Percentiles rank a stretch among this genome's conserved stretches.
These are phyloP conservation scores for Mortierella sp. DNA, from an alignment of 371 early-diverging fungal genomes.

Conservation along the genomic window DNA sequence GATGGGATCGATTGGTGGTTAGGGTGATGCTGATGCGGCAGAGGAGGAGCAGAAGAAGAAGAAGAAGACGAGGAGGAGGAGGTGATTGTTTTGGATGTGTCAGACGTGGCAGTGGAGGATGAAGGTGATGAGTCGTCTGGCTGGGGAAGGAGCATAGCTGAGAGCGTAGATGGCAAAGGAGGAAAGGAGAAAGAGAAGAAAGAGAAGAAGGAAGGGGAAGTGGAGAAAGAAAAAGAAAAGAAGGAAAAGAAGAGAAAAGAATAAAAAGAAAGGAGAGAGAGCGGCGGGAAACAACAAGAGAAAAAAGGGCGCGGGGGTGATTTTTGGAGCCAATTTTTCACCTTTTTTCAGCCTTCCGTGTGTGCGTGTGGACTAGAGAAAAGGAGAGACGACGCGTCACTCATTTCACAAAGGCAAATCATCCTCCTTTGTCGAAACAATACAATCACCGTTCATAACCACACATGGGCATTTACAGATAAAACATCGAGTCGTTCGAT, in stretches of 20 bases:
- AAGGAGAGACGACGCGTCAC: neutral
- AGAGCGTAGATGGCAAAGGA: slow-evolving; percentile 10
- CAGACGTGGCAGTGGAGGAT: slow-evolving; percentile 11
- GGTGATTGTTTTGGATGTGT: neutral
- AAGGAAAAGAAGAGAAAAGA: neutral
- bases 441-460: too few species aligned
- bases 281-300: neutral
- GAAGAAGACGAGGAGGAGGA: neutral
- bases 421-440: too few species aligned
- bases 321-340: too few species aligned
- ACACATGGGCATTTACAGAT: too few species aligned
- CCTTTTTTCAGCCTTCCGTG: too few species aligned
- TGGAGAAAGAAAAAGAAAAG: neutral
- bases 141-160: slow-evolving; percentile 9
- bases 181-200: neutral
- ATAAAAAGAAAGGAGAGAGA: neutral
- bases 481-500: too few species aligned
- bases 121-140: neutral
- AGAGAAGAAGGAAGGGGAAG: neutral
- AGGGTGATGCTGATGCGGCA: neutral
- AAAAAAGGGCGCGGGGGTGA: neutral
- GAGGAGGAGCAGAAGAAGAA: neutral
- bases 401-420: neutral
- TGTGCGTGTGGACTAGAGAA: too few species aligned
- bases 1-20: slow-evolving; percentile 10